Conservation (phyloP, 73 alveolate species). For the Durusdinium trenchii region DNA sequence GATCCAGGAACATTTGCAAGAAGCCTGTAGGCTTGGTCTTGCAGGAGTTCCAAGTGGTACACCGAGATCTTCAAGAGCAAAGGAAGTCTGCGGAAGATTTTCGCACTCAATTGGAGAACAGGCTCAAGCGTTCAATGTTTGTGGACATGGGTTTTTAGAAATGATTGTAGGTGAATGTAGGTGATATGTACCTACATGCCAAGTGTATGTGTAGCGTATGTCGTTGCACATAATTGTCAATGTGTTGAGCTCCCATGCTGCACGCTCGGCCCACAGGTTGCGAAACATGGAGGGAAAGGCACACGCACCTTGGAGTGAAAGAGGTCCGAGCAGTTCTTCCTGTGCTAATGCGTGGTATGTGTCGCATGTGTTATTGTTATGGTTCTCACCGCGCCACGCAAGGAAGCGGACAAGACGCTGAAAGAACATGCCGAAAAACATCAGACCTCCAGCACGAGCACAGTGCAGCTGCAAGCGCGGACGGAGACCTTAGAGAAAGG, state of each 20-base stretch:
- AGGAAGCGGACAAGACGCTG: slow-evolving; percentile 53
- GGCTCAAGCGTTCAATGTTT: slow-evolving; percentile 24
- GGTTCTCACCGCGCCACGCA: too few relatives aligned
- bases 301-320: slow-evolving; percentile 19
- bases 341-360: too few relatives aligned
- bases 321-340: too few relatives aligned
- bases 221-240: too few relatives aligned
- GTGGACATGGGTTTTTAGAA: background rate
- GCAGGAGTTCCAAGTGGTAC: slow-evolving; percentile 27
- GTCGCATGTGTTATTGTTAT: too few relatives aligned
- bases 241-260: too few relatives aligned
- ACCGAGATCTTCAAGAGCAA: slow-evolving; percentile 46
- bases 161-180: background rate
- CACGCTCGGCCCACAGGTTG: slow-evolving; percentile 7
- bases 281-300: slow-evolving; percentile 69
- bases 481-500: slow-evolving; percentile 40
- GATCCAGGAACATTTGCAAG: too few relatives aligned
- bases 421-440: slow-evolving; percentile 41
- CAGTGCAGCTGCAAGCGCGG: slow-evolving; percentile 22
- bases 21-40: background rate
- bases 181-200: too few relatives aligned
- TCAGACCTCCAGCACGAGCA: background rate
- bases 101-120: slow-evolving; percentile 19
- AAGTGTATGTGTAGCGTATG: background rate
- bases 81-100: slow-evolving; percentile 26